phyloP scores from a whole-genome alignment of 176 grass and related monocot species.

The Oryza officinalis region DNA sequence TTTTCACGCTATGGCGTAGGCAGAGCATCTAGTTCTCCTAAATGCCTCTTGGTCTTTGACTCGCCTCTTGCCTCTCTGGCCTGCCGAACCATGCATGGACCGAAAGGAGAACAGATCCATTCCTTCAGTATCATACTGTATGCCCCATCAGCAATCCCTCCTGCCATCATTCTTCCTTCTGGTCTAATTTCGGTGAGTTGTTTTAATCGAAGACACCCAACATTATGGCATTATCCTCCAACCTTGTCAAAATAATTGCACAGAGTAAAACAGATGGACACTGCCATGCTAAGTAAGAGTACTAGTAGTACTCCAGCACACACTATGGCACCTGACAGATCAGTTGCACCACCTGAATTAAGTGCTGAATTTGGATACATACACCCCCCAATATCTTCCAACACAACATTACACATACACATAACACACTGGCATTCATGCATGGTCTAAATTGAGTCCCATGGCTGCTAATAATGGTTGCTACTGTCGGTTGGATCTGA shows the following conservation, averaged over 20 bases:
- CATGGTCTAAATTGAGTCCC: no score
- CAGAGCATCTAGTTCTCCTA: background rate
- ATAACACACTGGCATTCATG: background rate
- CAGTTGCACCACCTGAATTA: slow-evolving; percentile 15
- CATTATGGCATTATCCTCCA: background rate
- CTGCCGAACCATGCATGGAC: background rate
- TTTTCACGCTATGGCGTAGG: background rate
- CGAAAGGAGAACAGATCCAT: background rate
- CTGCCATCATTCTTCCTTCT: background rate
- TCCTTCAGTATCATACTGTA: background rate
- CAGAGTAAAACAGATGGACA: background rate
- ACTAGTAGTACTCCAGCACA: background rate
- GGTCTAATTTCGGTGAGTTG: background rate
- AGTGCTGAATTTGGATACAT: background rate
- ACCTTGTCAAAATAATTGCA: background rate
- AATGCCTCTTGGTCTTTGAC: slow-evolving; percentile 28
- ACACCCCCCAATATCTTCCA: background rate
- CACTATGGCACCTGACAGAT: background rate
- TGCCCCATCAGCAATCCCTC: background rate
- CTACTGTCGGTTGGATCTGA: background rate
- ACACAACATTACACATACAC: background rate
- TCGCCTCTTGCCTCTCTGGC: background rate
- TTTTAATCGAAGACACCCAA: background rate
- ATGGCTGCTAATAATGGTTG: background rate
- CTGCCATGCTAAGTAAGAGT: no score